Evolutionary conservation across 805 yeast genomes (phyloP).

Genomic region (Millerozyma miso): DNA sequence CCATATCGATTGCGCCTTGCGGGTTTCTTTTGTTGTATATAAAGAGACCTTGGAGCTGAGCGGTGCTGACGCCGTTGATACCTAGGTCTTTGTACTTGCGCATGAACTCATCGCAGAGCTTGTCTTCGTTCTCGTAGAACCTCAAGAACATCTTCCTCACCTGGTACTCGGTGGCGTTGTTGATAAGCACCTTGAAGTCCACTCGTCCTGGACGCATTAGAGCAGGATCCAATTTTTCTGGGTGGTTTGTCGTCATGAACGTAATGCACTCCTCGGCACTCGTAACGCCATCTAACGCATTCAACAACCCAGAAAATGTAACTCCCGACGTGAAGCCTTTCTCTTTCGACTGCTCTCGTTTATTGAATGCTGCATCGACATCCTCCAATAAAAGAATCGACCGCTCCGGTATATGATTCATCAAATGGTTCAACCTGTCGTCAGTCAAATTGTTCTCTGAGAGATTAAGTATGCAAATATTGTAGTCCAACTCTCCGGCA

Average conservation of each 20-base stretch:
- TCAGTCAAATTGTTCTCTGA: constrained; percentile 91
- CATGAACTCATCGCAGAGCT: constrained; percentile 50
- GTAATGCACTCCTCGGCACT: constrained; percentile 95
- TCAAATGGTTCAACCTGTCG: constrained; percentile 87
- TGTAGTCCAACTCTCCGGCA: constrained; percentile 94
- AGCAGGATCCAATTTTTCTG: constrained; percentile 90
- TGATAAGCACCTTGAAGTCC: constrained; percentile 76
- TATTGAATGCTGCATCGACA: constrained; percentile 91
- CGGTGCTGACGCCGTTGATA: constrained; percentile 65
- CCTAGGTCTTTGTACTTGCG: constrained; percentile 43
- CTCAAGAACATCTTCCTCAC: constrained; percentile 79
- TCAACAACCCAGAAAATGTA: constrained; percentile 89
- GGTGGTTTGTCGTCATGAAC: constrained; percentile 98
- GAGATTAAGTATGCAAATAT: constrained; percentile 86
- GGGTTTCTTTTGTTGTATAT: constrained; percentile 89
- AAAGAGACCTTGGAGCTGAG: constrained; percentile 92
- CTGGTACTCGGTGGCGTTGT: constrained; percentile 84
- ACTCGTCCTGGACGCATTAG: constrained; percentile 92
- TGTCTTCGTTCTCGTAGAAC: constrained; percentile 66
- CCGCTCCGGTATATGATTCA: constrained; percentile 94
- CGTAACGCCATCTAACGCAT: constrained; percentile 96
- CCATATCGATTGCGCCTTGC: constrained; percentile 64
- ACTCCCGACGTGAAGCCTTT: constrained; percentile 83
- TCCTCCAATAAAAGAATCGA: constrained; percentile 85
- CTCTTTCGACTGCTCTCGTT: constrained; percentile 71